Percentiles rank a stretch among this genome's conserved stretches.
Conservation (phyloP, 1,139 yeast species). For the Taphrina communis region DNA sequence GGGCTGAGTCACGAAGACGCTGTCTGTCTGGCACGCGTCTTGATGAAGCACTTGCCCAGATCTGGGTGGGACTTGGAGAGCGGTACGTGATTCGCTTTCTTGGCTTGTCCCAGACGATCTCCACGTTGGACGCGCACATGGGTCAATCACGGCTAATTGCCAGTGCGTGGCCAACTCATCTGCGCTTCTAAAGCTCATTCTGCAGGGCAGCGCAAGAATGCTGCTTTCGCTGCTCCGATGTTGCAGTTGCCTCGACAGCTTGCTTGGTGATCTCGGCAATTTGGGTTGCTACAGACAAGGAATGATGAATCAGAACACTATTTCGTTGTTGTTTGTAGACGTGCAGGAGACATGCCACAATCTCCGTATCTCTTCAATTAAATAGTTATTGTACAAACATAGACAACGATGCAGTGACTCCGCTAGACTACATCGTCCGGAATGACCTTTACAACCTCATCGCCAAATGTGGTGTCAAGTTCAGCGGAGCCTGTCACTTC, state of each 20-base stretch:
- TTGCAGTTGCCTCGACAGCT: background rate
- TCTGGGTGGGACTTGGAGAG: background rate
- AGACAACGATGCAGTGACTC: background rate
- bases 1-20: background rate
- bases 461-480: background rate
- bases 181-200: too few species aligned
- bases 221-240: background rate
- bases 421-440: background rate
- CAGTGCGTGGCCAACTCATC: background rate
- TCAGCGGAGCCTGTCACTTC: background rate
- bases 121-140: slow-evolving; percentile 12
- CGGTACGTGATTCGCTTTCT: slow-evolving; percentile 18
- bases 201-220: background rate
- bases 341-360: too few species aligned
- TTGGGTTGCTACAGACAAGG: too few species aligned
- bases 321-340: too few species aligned
- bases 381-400: slow-evolving; percentile 1
- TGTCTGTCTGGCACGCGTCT: slow-evolving; percentile 2
- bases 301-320: too few species aligned
- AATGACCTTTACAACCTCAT: background rate
- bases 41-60: background rate
- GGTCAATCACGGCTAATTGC: slow-evolving; percentile 8
- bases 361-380: background rate
- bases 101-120: slow-evolving; percentile 6
- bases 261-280: too few species aligned